Base-by-base conservation (phyloP, 495 filamentous ascomycete genomes). In the Bathelium albidoporum region DNA sequence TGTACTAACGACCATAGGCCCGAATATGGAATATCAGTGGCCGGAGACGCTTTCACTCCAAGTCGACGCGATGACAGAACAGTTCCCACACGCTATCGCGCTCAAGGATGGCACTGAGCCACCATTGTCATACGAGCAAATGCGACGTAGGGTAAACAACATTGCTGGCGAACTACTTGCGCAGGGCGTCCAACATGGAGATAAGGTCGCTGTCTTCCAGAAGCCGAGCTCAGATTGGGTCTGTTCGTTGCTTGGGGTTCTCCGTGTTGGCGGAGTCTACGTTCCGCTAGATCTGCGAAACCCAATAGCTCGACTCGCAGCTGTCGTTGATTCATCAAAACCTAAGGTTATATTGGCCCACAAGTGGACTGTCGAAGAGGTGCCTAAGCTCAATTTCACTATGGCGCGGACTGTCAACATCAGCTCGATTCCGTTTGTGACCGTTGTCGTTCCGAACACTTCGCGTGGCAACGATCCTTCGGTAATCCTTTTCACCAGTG, bases 171-270 rank as follows among this genome's bases (percentile, higher is more conserved):
- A 3, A 2, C 24, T 55, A 9, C 49, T 28, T 10, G 24, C 4
- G 7, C 20, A 55, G 24, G 49, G 49, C 62, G 24, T 49, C 26
- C 26, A 26, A 58, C 63, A 22, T 61, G 74, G 43, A 22, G 63
- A 4, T 41, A 32, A 10, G 34, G 32, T 65, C 66, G 69, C 26
- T 26, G 72, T 64, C 4, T 62, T 72, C 59, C 73, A 74, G 45
- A 61, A 74, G 16, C 66, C 83, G 0, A 29, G 67, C 1, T 11
- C 71, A 0, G 74, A 83, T 43, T 82, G 75, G 77, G 67, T 81
- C 14, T 76, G 68, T 22, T 83, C 82, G 0, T 62, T 85, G 29
- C 74, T 86, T 0, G 83, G 81, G 9, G 79, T 85, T 45, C 58
- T 80, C 64, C 71, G 76, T 0, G 24, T 81, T 32, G 83, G 82